Base-by-base conservation (phyloP, 2,329 filamentous ascomycete species). In the Scleromitrula shiraiana region DNA sequence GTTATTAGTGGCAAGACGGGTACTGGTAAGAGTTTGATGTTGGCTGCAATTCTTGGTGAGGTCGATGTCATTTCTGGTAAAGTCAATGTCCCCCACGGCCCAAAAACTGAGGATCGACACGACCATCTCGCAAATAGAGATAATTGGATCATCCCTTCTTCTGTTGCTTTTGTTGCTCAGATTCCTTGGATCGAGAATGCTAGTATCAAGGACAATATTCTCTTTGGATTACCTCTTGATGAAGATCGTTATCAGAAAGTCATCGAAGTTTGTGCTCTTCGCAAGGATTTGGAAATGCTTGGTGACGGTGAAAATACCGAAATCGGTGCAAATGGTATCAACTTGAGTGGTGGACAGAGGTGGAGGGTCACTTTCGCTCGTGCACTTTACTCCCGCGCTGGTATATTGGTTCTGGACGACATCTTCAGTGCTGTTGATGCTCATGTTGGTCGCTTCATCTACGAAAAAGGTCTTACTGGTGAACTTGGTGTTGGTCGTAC, bases 181-280 rank as follows among this genome's bases (percentile, higher is more conserved):
- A 88, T 85, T 7, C 86, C 87, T 0, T 93, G 86, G 87, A 86
- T 93, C 41, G 86, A 91, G 60, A 91, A 90, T 57, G 84, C 83
- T 1, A 85, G 80, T 5, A 81, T 94, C 52, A 80, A 76, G 48
- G 81, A 88, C 37, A 94, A 93, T 56, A 84, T 93, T 42, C 64
- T 88, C 0, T 93, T 91, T 53, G 85, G 85, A 0, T 68, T 90
- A 2, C 85, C 85, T 0, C 76, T 75, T 24, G 77, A 88, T 46
- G 69, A 80, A 49, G 69, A 74, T n/a, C 77, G 88, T 32, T 93
- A 91, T 61, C 68, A 72, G 1, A 78, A 81, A 56, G 86, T 88
- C 0, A 65, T 90, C 7, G 73, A 79, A 29, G 84, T 82, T 2
- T 93, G 86, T 52, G 85, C 85, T 0, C 63, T 94, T 36, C 75